These are phyloP conservation scores for Toxoplasma gondii DNA, from an alignment of 169 alveolate genomes.

Conservation along the genomic window DNA sequence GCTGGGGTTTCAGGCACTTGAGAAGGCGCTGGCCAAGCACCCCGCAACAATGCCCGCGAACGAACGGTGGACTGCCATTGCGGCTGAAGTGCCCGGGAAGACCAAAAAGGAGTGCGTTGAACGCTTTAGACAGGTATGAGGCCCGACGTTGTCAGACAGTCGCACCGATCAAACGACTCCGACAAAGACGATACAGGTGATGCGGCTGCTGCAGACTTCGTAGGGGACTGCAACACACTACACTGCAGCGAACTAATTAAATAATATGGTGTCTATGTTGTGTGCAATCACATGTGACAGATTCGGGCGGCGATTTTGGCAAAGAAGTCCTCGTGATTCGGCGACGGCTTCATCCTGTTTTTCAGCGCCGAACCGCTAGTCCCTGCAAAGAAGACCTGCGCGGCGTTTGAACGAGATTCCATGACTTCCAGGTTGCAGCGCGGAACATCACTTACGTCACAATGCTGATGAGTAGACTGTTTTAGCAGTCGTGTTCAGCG, in stretches of 20 bases:
- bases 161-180: not conserved
- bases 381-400: no score
- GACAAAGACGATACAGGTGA: not conserved
- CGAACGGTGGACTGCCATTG: slow-evolving; percentile 82
- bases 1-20: slow-evolving; percentile 66
- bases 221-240: no score
- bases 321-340: not conserved
- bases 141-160: not conserved
- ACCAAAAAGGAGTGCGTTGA: slow-evolving; percentile 71
- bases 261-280: not conserved
- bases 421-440: no score
- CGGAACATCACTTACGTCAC: not conserved
- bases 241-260: not conserved
- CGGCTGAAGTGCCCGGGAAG: slow-evolving; percentile 75
- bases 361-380: not conserved
- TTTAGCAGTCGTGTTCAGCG: not conserved
- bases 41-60: slow-evolving; percentile 76
- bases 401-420: no score
- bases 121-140: slow-evolving; percentile 69
- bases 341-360: not conserved
- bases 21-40: slow-evolving; percentile 77
- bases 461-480: not conserved
- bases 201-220: not conserved
- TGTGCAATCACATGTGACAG: not conserved
- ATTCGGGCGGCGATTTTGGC: slow-evolving; percentile 61